These are phyloP conservation scores for Zostera marina DNA, from an alignment of 116 monocot species.

Conservation along the genomic window DNA sequence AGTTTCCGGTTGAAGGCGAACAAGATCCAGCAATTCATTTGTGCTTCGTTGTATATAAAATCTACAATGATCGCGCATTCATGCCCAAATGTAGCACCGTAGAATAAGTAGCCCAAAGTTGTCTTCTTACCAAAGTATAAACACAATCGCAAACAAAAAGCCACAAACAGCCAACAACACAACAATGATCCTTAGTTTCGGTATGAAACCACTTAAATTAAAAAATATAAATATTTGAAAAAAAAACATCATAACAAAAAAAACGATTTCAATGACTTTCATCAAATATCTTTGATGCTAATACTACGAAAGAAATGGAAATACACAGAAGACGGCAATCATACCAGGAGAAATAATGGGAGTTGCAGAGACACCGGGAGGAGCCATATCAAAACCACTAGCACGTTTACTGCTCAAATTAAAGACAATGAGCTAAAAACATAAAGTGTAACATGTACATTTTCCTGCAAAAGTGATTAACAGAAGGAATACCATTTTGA, in stretches of 20 bases:
- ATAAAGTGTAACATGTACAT: neutral
- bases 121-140: slow-evolving; percentile 48
- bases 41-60: slow-evolving; percentile 25
- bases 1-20: slow-evolving; percentile 33
- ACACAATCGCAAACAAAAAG: slow-evolving; percentile 52
- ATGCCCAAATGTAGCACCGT: slow-evolving; percentile 35
- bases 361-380: slow-evolving; percentile 1
- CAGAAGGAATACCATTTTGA: neutral
- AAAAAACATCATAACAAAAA: slow-evolving; percentile 1
- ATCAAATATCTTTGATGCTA: neutral
- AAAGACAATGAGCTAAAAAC: neutral
- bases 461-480: neutral
- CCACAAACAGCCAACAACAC: slow-evolving; percentile 59
- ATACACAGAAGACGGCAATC: slow-evolving; percentile 7
- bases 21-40: slow-evolving; percentile 36
- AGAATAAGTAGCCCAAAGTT: slow-evolving; percentile 29
- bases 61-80: slow-evolving; percentile 20
- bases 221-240: slow-evolving; percentile 2
- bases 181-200: slow-evolving; percentile 42
- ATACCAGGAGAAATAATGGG: slow-evolving; percentile 22
- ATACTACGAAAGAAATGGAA: neutral
- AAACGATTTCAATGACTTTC: neutral
- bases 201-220: slow-evolving; percentile 16
- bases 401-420: slow-evolving; percentile 17
- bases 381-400: slow-evolving; percentile 27